These are phyloP conservation scores for Desmodesmus armatus DNA, from an alignment of 139 green algal species.

Conservation along the genomic window DNA sequence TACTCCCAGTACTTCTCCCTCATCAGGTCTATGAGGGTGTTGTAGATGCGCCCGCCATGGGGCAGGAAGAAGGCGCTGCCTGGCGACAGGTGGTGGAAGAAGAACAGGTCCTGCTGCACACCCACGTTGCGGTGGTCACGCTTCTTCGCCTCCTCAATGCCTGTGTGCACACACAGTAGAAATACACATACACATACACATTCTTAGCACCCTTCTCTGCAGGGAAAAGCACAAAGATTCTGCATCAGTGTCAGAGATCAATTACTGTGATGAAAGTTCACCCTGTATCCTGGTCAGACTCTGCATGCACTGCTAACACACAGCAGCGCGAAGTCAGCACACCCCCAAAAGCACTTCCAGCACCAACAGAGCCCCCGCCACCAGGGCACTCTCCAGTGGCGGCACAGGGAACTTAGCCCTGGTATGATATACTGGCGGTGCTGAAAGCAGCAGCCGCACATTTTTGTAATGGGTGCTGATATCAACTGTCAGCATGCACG, in stretches of 20 bases:
- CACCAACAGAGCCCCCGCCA: not conserved
- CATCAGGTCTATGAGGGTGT: slow-evolving; percentile 84
- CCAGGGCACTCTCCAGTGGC: too few relatives aligned
- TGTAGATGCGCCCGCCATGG: slow-evolving; percentile 94
- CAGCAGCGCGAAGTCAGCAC: too few relatives aligned
- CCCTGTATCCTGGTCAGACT: too few relatives aligned
- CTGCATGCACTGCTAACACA: too few relatives aligned
- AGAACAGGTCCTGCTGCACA: slow-evolving; percentile 94
- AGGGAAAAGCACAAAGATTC: too few relatives aligned
- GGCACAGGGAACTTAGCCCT: too few relatives aligned
- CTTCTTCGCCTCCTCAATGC: slow-evolving; percentile 97
- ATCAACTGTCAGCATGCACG: not conserved
- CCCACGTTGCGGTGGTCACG: slow-evolving; percentile 96
- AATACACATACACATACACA: too few relatives aligned
- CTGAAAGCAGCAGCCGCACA: not conserved
- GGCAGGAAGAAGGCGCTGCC: slow-evolving; percentile 97
- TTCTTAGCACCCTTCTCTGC: too few relatives aligned
- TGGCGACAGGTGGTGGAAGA: slow-evolving; percentile 94
- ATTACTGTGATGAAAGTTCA: too few relatives aligned
- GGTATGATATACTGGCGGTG: too few relatives aligned
- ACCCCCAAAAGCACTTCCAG: not conserved
- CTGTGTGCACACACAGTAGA: not conserved
- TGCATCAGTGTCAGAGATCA: too few relatives aligned
- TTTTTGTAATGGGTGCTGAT: too few relatives aligned
- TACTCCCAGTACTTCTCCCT: slow-evolving; percentile 97